Evolutionary conservation across 2,329 filamentous ascomycete genomes (phyloP), one percentile per base, ranked within the genome.

Genomic region (Tolypocladium sp.): DNA sequence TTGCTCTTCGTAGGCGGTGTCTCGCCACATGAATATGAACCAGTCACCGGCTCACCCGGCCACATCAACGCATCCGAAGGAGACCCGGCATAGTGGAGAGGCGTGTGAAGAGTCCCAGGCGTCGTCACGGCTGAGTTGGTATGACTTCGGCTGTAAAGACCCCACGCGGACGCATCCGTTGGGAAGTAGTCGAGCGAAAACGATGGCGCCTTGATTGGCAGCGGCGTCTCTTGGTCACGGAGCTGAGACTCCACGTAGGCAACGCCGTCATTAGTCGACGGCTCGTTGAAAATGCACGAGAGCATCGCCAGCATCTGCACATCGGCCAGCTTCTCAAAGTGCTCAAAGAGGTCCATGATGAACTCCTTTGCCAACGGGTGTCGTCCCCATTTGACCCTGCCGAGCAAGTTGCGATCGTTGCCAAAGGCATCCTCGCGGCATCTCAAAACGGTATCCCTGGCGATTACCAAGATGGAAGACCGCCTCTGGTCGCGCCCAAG

Each of bases 281-380:
- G 79, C 56, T 88, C 85, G 64, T 81, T 84, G 67, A 89, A 88
- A 59, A 89, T 81, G 69, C 86, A 89, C 1, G 86, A 86, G 35
- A 89, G 76, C 84, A 89, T 88, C 10, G 86, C 86, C 57, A 89
- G 68, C 86, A 89, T 89, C 69, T 89, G 86, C 15, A 88, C 73
- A 61, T 89, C 86, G 7, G 81, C 84, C 37, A 80, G 75, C 57
- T 73, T 77, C 69, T 88, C 86, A 66, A 83, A 89, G 67, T 88
- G 79, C 33, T 78, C 73, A 63, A 89, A 86, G n/a, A 89, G 72
- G 59, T 86, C 80, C 61, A 75, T 71, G 58, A 89, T 84, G 44
- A 88, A 77, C n/a, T 79, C 76, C 61, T 77, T 80, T 2, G 85
- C 86, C 54, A 89, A 73, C 4, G 86, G 86, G 65, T 87, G 86